A percentile compares a stretch with the other conserved stretches of the same genome.
Conservation (phyloP, 352 stramenopile species). For the Globisporangium ultimum region DNA sequence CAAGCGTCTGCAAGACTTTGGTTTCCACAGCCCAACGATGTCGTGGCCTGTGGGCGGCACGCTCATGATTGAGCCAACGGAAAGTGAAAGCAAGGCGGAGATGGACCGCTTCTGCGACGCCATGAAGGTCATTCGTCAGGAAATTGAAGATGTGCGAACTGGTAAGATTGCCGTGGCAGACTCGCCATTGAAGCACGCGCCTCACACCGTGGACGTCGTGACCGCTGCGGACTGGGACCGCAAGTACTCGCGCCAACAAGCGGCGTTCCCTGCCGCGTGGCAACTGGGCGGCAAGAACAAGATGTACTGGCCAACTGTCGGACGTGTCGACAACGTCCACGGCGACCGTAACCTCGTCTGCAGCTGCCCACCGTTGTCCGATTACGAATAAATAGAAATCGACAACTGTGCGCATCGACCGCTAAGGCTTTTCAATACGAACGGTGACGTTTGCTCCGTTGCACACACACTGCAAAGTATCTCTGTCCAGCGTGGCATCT, state of each 20-base stretch:
- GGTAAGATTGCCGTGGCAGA: slow-evolving; percentile 89
- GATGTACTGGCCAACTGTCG: slow-evolving; percentile 98
- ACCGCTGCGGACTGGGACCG: slow-evolving; percentile 93
- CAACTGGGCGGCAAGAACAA: slow-evolving; percentile 90
- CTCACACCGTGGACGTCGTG: slow-evolving; percentile 96
- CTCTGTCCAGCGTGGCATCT: slow-evolving; percentile 2
- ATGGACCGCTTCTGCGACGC: slow-evolving; percentile 97
- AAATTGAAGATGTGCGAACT: slow-evolving; percentile 97
- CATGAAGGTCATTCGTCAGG: slow-evolving; percentile 94
- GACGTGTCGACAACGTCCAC: slow-evolving; percentile 98
- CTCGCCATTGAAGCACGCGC: slow-evolving; percentile 96
- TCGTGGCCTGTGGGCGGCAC: slow-evolving; percentile 98
- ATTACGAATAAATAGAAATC: slow-evolving; percentile 76
- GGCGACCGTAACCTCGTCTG: slow-evolving; percentile 98
- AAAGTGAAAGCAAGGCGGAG: slow-evolving; percentile 97
- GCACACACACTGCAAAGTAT: not conserved
- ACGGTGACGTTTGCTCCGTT: slow-evolving; percentile 4
- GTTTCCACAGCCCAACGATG: slow-evolving; percentile 99
- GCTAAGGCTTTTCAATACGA: slow-evolving; percentile 9
- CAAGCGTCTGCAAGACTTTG: slow-evolving; percentile 99
- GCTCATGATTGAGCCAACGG: slow-evolving; percentile 99
- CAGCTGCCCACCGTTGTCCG: slow-evolving; percentile 95
- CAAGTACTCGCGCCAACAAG: slow-evolving; percentile 92
- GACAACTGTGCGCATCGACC: not conserved
- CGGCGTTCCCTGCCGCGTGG: slow-evolving; percentile 95